Evolutionary conservation across 2,329 filamentous ascomycete genomes (phyloP).

Genomic region (Fonsecaea multimorphosa): DNA sequence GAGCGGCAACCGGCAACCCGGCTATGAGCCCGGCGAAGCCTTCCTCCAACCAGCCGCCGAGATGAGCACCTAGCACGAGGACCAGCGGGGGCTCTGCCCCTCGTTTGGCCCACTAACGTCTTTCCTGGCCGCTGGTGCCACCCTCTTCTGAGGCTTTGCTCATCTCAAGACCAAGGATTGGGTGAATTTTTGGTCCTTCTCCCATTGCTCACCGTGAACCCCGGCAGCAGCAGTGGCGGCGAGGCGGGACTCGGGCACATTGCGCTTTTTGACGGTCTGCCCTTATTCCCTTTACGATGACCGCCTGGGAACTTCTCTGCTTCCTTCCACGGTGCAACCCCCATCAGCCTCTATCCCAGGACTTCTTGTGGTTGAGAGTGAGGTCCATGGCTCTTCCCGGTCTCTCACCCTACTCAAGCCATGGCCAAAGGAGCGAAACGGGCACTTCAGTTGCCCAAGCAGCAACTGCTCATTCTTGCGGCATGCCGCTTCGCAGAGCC

Average conservation of each 20-base stretch:
- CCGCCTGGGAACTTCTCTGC: neutral
- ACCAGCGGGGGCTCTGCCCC: constrained; percentile 3
- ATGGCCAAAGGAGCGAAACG: constrained; percentile 34
- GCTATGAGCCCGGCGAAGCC: neutral
- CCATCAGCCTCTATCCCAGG: neutral
- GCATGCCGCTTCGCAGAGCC: constrained; percentile 81
- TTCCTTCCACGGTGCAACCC: neutral
- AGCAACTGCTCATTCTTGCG: constrained; percentile 79
- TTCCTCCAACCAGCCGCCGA: constrained; percentile 1
- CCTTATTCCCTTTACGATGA: neutral
- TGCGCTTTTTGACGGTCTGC: constrained; percentile 23
- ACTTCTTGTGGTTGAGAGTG: neutral
- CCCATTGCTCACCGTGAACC: constrained; percentile 5
- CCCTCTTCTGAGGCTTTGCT: neutral
- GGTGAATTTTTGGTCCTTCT: constrained; percentile 7
- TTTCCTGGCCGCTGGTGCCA: too few species aligned
- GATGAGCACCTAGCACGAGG: neutral
- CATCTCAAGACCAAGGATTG: constrained; percentile 12
- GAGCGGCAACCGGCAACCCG: constrained; percentile 6
- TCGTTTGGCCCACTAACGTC: constrained; percentile 5
- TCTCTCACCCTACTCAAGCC: constrained; percentile 14
- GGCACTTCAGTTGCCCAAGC: constrained; percentile 70
- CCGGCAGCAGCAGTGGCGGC: constrained; percentile 3
- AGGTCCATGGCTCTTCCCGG: constrained; percentile 28
- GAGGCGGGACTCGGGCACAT: constrained; percentile 27